These are phyloP conservation scores for Angomonas ambiguus DNA, from an alignment of 208 protist species.

Conservation along the genomic window DNA sequence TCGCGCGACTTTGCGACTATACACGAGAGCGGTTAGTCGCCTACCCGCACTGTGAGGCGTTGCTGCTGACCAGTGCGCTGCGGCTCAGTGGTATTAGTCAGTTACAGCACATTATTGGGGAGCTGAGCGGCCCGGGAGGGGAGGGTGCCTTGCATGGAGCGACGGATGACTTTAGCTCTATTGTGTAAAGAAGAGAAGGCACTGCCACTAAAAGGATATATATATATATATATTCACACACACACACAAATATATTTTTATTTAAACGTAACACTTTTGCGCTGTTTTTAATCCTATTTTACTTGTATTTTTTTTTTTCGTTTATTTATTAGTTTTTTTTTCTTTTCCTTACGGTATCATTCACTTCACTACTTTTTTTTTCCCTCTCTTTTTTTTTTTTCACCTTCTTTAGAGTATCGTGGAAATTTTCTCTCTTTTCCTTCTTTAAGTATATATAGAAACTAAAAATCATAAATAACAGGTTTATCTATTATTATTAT, in stretches of 20 bases:
- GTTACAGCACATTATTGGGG: conserved; percentile 74
- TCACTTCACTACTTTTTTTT: conserved; percentile 7
- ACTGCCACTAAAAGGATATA: not conserved
- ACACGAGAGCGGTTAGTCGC: conserved; percentile 74
- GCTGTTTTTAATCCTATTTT: conserved; percentile 9
- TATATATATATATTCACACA: not conserved
- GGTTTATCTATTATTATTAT: not conserved
- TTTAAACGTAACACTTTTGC: conserved; percentile 13
- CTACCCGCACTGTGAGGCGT: conserved; percentile 82
- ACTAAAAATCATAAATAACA: not conserved
- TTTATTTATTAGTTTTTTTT: conserved; percentile 8
- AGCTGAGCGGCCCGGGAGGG: conserved; percentile 43
- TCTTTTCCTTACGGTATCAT: conserved; percentile 5
- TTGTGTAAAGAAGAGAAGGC: conserved; percentile 53
- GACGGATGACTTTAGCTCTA: conserved; percentile 63
- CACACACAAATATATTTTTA: not conserved
- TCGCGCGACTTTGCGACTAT: conserved; percentile 77
- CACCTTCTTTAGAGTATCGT: conserved; percentile 4
- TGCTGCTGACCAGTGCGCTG: conserved; percentile 77
- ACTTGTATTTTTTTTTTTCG: conserved; percentile 11
- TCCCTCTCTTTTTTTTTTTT: conserved; percentile 10
- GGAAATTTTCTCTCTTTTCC: not conserved
- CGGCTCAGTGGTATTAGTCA: conserved; percentile 83
- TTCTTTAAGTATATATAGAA: not conserved
- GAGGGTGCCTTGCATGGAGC: conserved; percentile 29